phyloP scores from a whole-genome alignment of 805 yeast genomes.

The Candida nitratophila region DNA sequence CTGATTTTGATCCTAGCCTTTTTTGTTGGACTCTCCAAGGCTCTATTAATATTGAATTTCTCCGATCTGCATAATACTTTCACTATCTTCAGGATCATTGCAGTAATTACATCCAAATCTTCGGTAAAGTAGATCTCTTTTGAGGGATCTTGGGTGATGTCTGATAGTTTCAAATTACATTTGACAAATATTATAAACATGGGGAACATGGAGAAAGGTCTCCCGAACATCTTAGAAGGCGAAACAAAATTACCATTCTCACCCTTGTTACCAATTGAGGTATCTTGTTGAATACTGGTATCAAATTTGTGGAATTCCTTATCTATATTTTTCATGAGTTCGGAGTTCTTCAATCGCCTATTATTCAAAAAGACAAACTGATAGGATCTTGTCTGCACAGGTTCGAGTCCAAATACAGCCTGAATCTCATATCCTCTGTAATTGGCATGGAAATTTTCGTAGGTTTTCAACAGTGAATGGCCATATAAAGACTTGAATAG shows the following conservation, averaged over 20 bases:
- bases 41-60: neutral
- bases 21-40: neutral
- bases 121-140: constrained; percentile 24
- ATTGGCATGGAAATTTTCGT: constrained; percentile 21
- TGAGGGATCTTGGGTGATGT: constrained; percentile 33
- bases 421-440: constrained; percentile 21
- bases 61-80: constrained; percentile 1
- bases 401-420: constrained; percentile 33
- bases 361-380: constrained; percentile 44
- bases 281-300: too few relatives aligned
- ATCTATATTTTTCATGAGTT: constrained; percentile 16
- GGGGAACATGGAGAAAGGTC: constrained; percentile 30
- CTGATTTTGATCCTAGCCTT: neutral
- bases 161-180: constrained; percentile 18
- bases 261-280: too few relatives aligned
- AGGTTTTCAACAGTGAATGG: constrained; percentile 10
- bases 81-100: constrained; percentile 26
- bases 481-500: constrained; percentile 28
- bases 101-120: constrained; percentile 18
- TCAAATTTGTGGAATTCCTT: constrained; percentile 15
- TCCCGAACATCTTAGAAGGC: constrained; percentile 21
- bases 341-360: constrained; percentile 20
- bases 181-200: constrained; percentile 28
- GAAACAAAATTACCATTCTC: constrained; percentile 14
- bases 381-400: constrained; percentile 27